phyloP scores from a whole-genome alignment of 805 yeast genomes.

The Kuraishia ogatae region DNA sequence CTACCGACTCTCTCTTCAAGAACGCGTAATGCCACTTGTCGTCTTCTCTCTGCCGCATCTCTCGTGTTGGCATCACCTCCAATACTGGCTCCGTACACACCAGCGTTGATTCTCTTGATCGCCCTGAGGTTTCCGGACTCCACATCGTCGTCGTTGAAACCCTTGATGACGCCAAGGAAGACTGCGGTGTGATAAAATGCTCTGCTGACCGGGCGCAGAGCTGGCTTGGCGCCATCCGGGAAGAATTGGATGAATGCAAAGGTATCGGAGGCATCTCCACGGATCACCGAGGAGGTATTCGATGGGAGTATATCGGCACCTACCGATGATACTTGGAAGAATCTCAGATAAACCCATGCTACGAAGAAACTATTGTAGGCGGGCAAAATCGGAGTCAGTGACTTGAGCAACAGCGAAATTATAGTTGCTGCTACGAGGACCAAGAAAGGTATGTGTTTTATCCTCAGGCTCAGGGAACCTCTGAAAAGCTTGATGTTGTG shows the following conservation, averaged over 20 bases:
- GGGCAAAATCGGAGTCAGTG: conserved; percentile 48
- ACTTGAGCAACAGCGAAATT: conserved; percentile 17
- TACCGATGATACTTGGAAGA: conserved; percentile 42
- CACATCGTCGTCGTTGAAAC: conserved; percentile 60
- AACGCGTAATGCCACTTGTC: conserved; percentile 70
- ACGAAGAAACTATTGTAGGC: conserved; percentile 50
- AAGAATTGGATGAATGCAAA: conserved; percentile 79
- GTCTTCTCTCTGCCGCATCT: conserved; percentile 66
- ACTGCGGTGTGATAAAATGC: conserved; percentile 28
- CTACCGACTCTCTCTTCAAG: conserved; percentile 52
- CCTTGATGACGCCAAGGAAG: conserved; percentile 40
- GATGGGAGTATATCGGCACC: conserved; percentile 26
- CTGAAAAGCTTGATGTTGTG: conserved; percentile 41
- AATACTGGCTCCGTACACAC: conserved; percentile 13
- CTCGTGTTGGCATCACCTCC: conserved; percentile 22
- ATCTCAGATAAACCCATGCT: conserved; percentile 73
- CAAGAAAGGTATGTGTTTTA: conserved; percentile 55
- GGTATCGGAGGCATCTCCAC: conserved; percentile 88
- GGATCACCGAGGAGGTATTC: conserved; percentile 36
- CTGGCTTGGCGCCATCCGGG: conserved; percentile 52
- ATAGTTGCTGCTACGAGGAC: conserved; percentile 20
- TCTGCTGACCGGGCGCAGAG: conserved; percentile 43
- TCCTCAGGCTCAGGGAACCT: conserved; percentile 28
- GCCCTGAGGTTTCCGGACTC: conserved; percentile 72
- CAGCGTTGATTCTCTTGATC: conserved; percentile 42